Evolutionary conservation across 768 basidiomycete species (phyloP), one percentile per base, ranked within the genome.

Genomic region (Lentinula edodes): DNA sequence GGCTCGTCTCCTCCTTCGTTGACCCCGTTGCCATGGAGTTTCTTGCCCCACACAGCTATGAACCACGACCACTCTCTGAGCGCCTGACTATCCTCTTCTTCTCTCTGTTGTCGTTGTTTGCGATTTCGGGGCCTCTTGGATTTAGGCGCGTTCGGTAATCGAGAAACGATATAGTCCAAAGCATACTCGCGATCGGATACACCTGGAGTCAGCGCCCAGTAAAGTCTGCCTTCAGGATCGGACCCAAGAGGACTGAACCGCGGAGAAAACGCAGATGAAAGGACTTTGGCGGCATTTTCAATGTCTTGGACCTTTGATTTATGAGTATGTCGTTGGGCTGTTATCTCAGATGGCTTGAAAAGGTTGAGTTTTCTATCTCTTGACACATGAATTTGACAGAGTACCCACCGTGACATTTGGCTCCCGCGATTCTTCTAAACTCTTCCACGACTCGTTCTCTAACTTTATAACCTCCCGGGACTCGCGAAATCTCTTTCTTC

Each of bases 1-100:
- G 70, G 67, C 3, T 70, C 69, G 9, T 70, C 71, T 12, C 73
- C 75, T 2, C 69, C 68, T 16, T 67, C 69, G 5, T 65, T 62
- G 7, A 62, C 34, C 8, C 61, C 54, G 32, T 63, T 65, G 61
- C 67, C 67, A 53, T 66, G 71, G 18, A 85, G 83, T 63, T 74
- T 80, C 71, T 72, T 82, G 1, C 90, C 90, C 82, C 84, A 89
- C 0, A 91, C 88, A 4, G 82, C 84, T n/a, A 93, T 67, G 69
- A 90, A 88, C 87, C 87, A 91, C 1, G 84, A 78, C 90, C 91
- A 93, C 36, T 82, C 78, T 61, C 70, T 79, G 70, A 87, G 71
- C 38, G 75, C 72, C 20, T 70, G 69, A n/a, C 85, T 75, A n/a
- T 86, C 83, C 13, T 83, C 82, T 35, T 74, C 71, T 7, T 77